phyloP scores from a whole-genome alignment of 352 stramenopile species.

The Pythium plurisporium region DNA sequence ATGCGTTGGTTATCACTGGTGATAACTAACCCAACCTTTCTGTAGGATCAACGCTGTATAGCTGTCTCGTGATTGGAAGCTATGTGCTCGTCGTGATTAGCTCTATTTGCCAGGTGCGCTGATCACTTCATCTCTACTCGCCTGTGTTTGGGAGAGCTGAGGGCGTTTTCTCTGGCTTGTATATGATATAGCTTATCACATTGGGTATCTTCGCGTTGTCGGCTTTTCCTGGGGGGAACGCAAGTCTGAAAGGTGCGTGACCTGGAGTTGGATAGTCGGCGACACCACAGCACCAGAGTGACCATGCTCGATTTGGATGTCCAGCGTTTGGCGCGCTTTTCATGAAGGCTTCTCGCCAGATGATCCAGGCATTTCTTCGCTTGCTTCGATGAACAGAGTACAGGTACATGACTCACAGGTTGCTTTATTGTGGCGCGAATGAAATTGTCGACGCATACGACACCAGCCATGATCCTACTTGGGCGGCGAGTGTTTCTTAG shows the following conservation, averaged over 20 bases:
- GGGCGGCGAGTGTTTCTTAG: constrained; percentile 2
- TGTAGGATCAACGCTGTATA: constrained; percentile 67
- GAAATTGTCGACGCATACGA: no score
- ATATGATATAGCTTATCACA: constrained; percentile 61
- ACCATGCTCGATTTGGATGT: neutral
- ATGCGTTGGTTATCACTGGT: neutral
- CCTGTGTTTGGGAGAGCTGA: no score
- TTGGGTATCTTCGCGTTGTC: constrained; percentile 52
- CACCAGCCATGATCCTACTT: constrained; percentile 5
- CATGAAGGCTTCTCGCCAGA: constrained; percentile 54
- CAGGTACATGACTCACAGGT: neutral
- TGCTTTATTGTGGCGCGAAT: neutral
- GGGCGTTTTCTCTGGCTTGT: no score
- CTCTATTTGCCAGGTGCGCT: constrained; percentile 44
- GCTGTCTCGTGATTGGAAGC: constrained; percentile 76
- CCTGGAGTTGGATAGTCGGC: neutral
- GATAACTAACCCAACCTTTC: neutral
- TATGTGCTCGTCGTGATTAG: constrained; percentile 83
- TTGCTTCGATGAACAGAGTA: constrained; percentile 40
- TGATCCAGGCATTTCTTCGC: constrained; percentile 54
- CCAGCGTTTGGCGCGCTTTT: constrained; percentile 60
- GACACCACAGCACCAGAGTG: neutral
- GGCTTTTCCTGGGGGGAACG: constrained; percentile 55
- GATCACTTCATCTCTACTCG: neutral
- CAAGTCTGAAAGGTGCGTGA: constrained; percentile 53